phyloP scores from a whole-genome alignment of 768 basidiomycete genomes.

The Rhizopogon rudus region DNA sequence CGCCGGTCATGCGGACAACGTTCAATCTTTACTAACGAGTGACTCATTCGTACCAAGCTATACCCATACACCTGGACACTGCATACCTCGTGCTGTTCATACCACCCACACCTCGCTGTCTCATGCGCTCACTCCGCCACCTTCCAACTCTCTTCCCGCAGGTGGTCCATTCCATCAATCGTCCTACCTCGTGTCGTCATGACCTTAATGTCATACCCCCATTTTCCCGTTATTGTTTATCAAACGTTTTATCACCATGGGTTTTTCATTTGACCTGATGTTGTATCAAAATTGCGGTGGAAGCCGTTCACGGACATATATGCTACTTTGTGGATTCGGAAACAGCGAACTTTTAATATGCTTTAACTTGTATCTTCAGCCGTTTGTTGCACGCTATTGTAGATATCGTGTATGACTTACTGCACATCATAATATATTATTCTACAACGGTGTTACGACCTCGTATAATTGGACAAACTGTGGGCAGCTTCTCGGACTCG shows the following conservation, averaged over 20 bases:
- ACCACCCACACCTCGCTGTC: conserved; percentile 35
- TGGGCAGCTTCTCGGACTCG: conserved; percentile 63
- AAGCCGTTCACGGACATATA: conserved; percentile 1
- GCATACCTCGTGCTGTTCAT: conserved; percentile 29
- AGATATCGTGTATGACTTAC: conserved; percentile 26
- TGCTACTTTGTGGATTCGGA: not conserved
- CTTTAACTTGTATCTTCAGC: conserved; percentile 19
- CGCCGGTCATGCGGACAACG: conserved; percentile 24
- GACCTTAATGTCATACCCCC: conserved; percentile 21
- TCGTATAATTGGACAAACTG: conserved; percentile 44
- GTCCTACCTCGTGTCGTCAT: conserved; percentile 30
- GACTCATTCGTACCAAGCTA: conserved; percentile 25
- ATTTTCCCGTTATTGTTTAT: conserved; percentile 14
- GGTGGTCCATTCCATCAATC: conserved; percentile 22
- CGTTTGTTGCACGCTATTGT: conserved; percentile 23
- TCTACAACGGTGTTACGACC: conserved; percentile 27
- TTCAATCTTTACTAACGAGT: conserved; percentile 21
- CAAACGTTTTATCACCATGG: conserved; percentile 1
- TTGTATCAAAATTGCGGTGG: conserved; percentile 1
- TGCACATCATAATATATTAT: conserved; percentile 20
- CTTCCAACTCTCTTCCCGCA: conserved; percentile 16
- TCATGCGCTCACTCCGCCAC: conserved; percentile 37
- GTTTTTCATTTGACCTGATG: not conserved
- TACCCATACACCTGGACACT: conserved; percentile 28
- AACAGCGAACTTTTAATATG: conserved; percentile 12